Evolutionary conservation across 345 rosid genomes (phyloP).

Genomic region (Psidium guajava): DNA sequence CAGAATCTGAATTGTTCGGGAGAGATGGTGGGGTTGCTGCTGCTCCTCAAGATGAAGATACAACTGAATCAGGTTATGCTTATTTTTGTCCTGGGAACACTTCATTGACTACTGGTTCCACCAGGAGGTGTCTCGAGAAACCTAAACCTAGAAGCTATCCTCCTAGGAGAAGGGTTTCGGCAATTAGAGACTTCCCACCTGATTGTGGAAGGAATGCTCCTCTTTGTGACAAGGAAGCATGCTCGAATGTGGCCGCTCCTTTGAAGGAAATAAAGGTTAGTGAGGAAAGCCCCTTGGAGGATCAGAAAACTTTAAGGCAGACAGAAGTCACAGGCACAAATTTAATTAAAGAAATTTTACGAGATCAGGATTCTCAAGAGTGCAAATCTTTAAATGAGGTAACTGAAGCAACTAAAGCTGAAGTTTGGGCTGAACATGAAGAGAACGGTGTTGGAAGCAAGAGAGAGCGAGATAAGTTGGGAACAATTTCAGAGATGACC

Average conservation of each 20-base stretch:
- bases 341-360: conserved; percentile 4
- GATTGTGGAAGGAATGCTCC: conserved; percentile 33
- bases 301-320: background rate
- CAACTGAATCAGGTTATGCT: background rate
- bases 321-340: conserved; percentile 7
- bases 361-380: conserved; percentile 4
- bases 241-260: background rate
- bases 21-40: conserved; percentile 1
- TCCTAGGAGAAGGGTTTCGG: conserved; percentile 33
- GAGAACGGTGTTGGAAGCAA: background rate
- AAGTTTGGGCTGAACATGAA: conserved; percentile 8
- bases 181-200: conserved; percentile 46
- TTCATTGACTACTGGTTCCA: background rate
- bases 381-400: background rate
- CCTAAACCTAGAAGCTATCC: conserved; percentile 18
- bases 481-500: conserved; percentile 4
- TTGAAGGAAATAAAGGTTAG: conserved; percentile 3
- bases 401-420: background rate
- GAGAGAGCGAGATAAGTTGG: conserved; percentile 5
- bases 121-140: background rate
- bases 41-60: conserved; percentile 1
- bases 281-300: conserved; percentile 2
- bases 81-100: background rate
- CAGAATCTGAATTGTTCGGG: background rate
- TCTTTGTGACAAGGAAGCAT: conserved; percentile 1